These are phyloP conservation scores for Sisymbrium irio DNA, from an alignment of 345 rosid genomes.

Conservation along the genomic window DNA sequence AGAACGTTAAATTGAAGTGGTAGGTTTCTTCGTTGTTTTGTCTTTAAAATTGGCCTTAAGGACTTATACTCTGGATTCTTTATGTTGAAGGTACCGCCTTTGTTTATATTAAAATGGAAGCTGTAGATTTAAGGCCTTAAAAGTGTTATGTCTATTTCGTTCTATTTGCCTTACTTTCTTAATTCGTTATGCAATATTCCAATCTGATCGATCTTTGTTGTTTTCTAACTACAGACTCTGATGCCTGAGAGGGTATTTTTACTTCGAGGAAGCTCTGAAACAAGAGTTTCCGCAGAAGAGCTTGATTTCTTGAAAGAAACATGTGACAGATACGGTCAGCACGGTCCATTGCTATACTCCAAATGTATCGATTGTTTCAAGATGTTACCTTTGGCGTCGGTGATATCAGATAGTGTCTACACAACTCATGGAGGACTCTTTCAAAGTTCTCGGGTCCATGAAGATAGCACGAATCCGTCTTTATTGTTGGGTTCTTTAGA, in stretches of 20 bases:
- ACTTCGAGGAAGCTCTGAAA: conserved; percentile 50
- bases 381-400: conserved; percentile 41
- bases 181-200: neutral
- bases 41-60: neutral
- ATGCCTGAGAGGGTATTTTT: conserved; percentile 42
- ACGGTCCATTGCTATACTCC: conserved; percentile 33
- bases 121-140: neutral
- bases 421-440: conserved; percentile 53
- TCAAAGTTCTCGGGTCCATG: conserved; percentile 27
- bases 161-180: neutral
- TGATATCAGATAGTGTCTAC: conserved; percentile 37
- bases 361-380: conserved; percentile 39
- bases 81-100: neutral
- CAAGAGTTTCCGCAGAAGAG: conserved; percentile 36
- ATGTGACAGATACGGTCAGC: conserved; percentile 39
- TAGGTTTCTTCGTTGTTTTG: neutral
- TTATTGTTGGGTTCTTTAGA: conserved; percentile 40
- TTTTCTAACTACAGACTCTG: conserved; percentile 37
- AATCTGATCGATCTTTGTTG: neutral
- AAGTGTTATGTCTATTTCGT: neutral
- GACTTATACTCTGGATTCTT: neutral
- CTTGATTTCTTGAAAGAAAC: conserved; percentile 41
- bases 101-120: neutral
- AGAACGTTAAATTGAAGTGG: neutral
- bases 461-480: conserved; percentile 20